phyloP scores from a whole-genome alignment of 1,139 yeast genomes.

The Sugiyamaella novakii region DNA sequence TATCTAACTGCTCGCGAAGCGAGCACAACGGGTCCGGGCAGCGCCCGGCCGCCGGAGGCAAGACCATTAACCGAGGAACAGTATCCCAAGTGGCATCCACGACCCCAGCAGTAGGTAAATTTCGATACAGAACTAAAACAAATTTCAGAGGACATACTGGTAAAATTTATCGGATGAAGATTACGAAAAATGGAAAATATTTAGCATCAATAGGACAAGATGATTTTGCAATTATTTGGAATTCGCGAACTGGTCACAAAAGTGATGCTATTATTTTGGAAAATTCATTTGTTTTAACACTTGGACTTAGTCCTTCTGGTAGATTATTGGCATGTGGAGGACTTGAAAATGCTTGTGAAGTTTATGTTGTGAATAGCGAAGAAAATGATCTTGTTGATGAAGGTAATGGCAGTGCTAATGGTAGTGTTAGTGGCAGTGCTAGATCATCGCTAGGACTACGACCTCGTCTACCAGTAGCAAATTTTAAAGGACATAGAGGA shows the following conservation, averaged over 20 bases:
- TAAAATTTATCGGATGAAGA: slow-evolving; percentile 67
- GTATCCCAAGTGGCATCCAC: slow-evolving; percentile 28
- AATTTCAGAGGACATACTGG: slow-evolving; percentile 72
- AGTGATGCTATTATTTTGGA: slow-evolving; percentile 58
- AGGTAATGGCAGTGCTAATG: background rate
- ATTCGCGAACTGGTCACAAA: slow-evolving; percentile 71
- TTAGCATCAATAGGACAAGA: slow-evolving; percentile 82
- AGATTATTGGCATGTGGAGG: slow-evolving; percentile 78
- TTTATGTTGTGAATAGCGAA: slow-evolving; percentile 41
- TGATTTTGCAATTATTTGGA: slow-evolving; percentile 86
- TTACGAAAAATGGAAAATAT: slow-evolving; percentile 64
- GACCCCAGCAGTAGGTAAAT: slow-evolving; percentile 27
- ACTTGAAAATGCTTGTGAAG: slow-evolving; percentile 72
- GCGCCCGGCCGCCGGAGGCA: background rate
- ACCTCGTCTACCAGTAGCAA: slow-evolving; percentile 43
- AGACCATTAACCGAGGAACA: background rate
- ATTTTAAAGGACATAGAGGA: slow-evolving; percentile 79
- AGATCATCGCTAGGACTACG: background rate
- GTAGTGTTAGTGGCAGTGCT: background rate
- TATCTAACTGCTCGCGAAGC: slow-evolving; percentile 7
- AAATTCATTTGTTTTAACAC: slow-evolving; percentile 76
- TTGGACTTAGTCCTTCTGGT: slow-evolving; percentile 72
- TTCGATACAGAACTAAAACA: slow-evolving; percentile 21
- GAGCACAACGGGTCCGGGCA: slow-evolving; percentile 7
- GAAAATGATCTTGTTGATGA: slow-evolving; percentile 40